Base-by-base conservation (phyloP, 129 eudicot genomes). In the Logfia minima region DNA sequence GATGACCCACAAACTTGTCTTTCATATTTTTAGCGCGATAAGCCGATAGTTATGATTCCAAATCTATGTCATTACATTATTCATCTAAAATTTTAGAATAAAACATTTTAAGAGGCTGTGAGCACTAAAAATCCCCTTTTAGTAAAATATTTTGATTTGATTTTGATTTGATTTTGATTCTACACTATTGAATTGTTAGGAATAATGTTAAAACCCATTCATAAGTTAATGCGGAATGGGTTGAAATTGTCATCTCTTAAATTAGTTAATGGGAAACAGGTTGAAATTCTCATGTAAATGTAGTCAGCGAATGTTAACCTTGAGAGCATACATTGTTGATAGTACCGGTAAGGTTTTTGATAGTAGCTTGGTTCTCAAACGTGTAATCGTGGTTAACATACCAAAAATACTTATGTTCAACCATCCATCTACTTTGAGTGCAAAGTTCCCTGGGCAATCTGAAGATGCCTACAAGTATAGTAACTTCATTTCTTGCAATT, bases 291-390 rank as follows among this genome's bases (percentile, higher is more conserved):
- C 26, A n/a, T n/a, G 52, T 31, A 37, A 66, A 37, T 8, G n/a
- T 68, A 23, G 32, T 37, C 19, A 19, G 7, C 31, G 14, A 4
- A 31, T 37, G 21, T 4, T 68, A 18, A 87, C 90, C 92, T 69
- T 79, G 77, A 21, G 72, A 5, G 59, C 92, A 85, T 7, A 87
- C 87, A 18, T 17, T 24, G 71, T 77, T 52, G 78, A 85, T 83
- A 37, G 88, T 82, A 11, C 83, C 87, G 8, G 74, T 73, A 63
- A 87, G 52, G 75, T 80, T 31, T 18, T 85, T n/a, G 68, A 83
- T 60, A 1, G 73, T 79, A 29, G 92, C 92, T n/a, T 61, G 51
- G 74, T 85, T 87, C 19, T 68, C 84, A 39, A 88, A 88, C 71
- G 31, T 24, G 68, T 62, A 88, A 75, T 81, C 84, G 1, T 52